Base-by-base conservation (phyloP, 768 basidiomycete genomes). In the Galerina marginata region DNA sequence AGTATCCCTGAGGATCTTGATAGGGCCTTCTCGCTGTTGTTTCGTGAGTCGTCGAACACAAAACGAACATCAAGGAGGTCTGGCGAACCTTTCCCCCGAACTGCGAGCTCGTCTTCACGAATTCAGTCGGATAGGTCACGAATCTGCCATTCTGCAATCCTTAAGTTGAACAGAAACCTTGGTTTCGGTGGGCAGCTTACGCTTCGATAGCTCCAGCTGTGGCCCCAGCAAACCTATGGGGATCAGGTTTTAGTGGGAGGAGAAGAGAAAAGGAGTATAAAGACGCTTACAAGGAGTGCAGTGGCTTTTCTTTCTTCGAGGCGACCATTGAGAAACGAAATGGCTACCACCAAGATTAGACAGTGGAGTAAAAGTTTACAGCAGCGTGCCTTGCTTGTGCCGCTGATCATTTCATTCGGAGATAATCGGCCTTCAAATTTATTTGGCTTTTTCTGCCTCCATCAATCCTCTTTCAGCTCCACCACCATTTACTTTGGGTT, bases 181-280 rank as follows among this genome's bases (percentile, higher is more conserved):
- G 11, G 36, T 46, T 11, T 54, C 16, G 50, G 23, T 39, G 33
- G 20, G 33, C n/a, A 6, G 78, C 90, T 77, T 75, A 93, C 91
- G 93, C 93, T 80, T 98, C 96, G 58, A 97, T 81, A 7, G 90
- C 95, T 14, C 97, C 96, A 25, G 97, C 96, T 0, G 90, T 92
- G 14, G 93, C 85, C 9, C 97, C 97, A 1, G 96, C 96, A 59
- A 95, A 77, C 63, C 83, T 84, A 47, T 1, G 50, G 43, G 16
- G 2, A 12, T 44, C 12, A 14, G n/a, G 45, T 1, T 47, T 16
- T 23, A 23, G n/a, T 50, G 10, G 9, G 33, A 37, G 11, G 33
- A 37, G 11, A 37, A 14, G 23, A 26, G 38, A 56, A 5, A 23
- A 37, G 10, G 15, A 3, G 16, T 33, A 5, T 4, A 9, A 2